These are phyloP conservation scores for Rhododendron vialii DNA, from an alignment of 148 eudicot species.

Conservation along the genomic window DNA sequence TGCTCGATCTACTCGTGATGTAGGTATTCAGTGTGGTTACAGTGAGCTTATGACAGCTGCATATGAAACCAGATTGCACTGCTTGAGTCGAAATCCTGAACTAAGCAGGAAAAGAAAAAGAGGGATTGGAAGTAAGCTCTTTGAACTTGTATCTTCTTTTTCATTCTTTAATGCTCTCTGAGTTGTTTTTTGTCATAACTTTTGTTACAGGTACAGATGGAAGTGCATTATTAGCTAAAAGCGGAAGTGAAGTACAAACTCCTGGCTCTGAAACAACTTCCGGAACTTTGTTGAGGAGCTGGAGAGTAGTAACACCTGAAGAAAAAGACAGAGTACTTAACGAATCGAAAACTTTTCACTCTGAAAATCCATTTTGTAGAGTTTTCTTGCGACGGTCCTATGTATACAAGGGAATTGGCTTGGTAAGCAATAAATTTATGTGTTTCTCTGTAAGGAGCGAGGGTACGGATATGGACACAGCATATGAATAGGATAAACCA, in stretches of 20 bases:
- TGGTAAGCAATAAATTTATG: constrained; percentile 14
- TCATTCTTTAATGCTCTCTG: neutral
- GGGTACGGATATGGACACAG: neutral
- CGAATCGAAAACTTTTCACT: constrained; percentile 14
- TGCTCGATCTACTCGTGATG: constrained; percentile 18
- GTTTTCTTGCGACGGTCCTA: constrained; percentile 24
- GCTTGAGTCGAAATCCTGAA: constrained; percentile 1
- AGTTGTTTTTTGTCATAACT: neutral
- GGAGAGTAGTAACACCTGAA: constrained; percentile 20
- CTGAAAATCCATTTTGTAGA: constrained; percentile 22
- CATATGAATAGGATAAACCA: neutral
- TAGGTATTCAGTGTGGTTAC: constrained; percentile 16
- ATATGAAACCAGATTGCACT: constrained; percentile 11
- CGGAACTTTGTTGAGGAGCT: constrained; percentile 11
- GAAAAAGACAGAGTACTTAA: constrained; percentile 26
- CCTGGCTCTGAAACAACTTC: constrained; percentile 10
- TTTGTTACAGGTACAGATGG: neutral
- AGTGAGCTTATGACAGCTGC: constrained; percentile 10
- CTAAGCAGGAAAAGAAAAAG: constrained; percentile 15
- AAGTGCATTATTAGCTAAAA: constrained; percentile 8
- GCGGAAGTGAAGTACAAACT: constrained; percentile 3
- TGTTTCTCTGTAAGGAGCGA: neutral
- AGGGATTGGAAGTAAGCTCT: constrained; percentile 14
- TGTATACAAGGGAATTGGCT: constrained; percentile 23
- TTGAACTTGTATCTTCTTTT: neutral